Evolutionary conservation across 495 filamentous ascomycete genomes (phyloP), one percentile per base, ranked within the genome.

Genomic region (Diplogelasinospora grovesii): DNA sequence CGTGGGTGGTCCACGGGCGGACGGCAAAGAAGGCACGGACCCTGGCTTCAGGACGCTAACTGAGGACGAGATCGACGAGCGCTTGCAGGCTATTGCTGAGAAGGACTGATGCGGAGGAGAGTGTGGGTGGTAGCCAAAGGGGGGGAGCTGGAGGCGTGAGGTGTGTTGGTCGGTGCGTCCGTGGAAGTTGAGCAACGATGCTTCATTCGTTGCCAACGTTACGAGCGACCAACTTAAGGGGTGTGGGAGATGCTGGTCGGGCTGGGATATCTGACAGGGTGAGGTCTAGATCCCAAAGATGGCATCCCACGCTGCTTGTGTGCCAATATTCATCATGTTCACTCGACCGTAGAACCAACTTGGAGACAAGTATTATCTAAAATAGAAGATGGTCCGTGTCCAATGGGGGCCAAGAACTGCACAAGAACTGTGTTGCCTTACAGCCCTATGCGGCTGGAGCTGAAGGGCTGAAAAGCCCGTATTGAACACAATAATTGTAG

Each of bases 11-110:
- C 85, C 87, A 23, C 69, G 73, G 45, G 59, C 66, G 29, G 88
- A 89, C 54, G 89, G 87, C 54, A 73, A 85, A 65, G 83, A 90
- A 54, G 84, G 85, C 29, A 79, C 78, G 34, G 75, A 85, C 57
- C 63, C 81, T 36, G 74, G 65, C 49, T 98, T 98, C 74, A 79
- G 89, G 53, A 82, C 82, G 51, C 71, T 98, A 66, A 93, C 89
- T 8, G 89, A 94, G 63, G 90, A 96, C 25, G 92, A 98, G 77
- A 97, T 98, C 56, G 92, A 98, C 56, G 93, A 95, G 70, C 74
- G 92, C 60, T 73, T 98, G 68, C 93, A 98, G 70, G 87, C 89
- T 36, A 97, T 98, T 63, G 85, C 84, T 34, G 92, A 98, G 70
- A 97, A 96, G 77, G 92, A 98, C 68, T 98, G 75, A 79, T 44